A percentile compares a stretch with the other conserved stretches of the same genome.
These are phyloP conservation scores for Suillus americanus DNA, from an alignment of 768 basidiomycete species.

Conservation along the genomic window DNA sequence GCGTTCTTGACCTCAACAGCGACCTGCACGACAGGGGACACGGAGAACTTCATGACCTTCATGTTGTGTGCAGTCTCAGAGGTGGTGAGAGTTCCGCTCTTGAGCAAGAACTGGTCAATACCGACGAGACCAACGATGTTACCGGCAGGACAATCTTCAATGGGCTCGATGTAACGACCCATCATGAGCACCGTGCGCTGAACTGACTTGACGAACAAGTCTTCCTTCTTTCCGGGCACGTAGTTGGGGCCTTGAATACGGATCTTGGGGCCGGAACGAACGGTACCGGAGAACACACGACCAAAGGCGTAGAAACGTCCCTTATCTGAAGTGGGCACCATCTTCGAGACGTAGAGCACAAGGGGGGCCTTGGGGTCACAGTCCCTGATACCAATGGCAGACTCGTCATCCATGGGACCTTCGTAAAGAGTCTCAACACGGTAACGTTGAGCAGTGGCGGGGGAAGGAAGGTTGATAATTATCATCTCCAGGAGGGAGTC, in stretches of 20 bases:
- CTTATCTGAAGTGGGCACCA: constrained; percentile 99
- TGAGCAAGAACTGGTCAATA: constrained; percentile 99
- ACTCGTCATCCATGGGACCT: constrained; percentile 99
- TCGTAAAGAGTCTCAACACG: constrained; percentile 99
- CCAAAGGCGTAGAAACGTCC: constrained; percentile 99
- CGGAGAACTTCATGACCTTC: constrained; percentile 99
- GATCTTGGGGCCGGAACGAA: constrained; percentile 95
- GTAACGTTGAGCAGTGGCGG: constrained; percentile 94
- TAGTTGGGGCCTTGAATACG: constrained; percentile 99
- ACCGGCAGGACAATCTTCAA: constrained; percentile 98
- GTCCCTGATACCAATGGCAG: constrained; percentile 96
- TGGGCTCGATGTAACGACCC: constrained; percentile 98
- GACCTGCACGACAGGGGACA: constrained; percentile 98
- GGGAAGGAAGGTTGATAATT: constrained; percentile 98
- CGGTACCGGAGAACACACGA: constrained; percentile 99
- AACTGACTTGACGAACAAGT: constrained; percentile 95
- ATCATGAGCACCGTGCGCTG: constrained; percentile 99
- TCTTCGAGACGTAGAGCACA: constrained; percentile 98
- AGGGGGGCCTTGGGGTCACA: constrained; percentile 96
- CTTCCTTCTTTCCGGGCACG: constrained; percentile 97
- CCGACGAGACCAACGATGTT: constrained; percentile 99
- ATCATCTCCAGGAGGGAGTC: constrained; percentile 99
- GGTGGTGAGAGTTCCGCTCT: constrained; percentile 96
- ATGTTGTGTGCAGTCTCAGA: constrained; percentile 99
- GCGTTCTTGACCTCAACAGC: constrained; percentile 99